A percentile compares a stretch with the other conserved stretches of the same genome.
phyloP scores from a whole-genome alignment of 495 filamentous ascomycete genomes.

The Trichoderma virens region DNA sequence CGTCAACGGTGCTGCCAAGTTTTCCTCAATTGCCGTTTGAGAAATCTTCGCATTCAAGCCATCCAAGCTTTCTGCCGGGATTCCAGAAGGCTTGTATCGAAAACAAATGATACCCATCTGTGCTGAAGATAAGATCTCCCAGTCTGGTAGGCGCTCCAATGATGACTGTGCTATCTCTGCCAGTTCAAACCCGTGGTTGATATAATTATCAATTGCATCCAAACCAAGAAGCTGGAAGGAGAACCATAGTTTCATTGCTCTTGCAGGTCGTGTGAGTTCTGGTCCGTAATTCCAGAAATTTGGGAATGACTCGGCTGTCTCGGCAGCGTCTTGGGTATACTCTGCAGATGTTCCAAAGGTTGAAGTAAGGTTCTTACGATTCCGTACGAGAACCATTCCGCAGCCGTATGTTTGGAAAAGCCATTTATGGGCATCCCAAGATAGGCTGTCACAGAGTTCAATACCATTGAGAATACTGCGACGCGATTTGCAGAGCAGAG shows the following conservation, averaged over 20 bases:
- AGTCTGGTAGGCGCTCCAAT: slow-evolving; percentile 12
- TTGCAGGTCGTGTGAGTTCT: slow-evolving; percentile 21
- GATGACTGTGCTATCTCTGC: slow-evolving; percentile 13
- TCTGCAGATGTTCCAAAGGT: slow-evolving; percentile 17
- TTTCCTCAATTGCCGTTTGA: neutral
- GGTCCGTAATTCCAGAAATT: slow-evolving; percentile 20
- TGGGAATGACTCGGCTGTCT: slow-evolving; percentile 9
- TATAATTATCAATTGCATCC: slow-evolving; percentile 17
- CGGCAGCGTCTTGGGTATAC: slow-evolving; percentile 15
- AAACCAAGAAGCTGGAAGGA: slow-evolving; percentile 18
- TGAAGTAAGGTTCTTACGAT: slow-evolving; percentile 3
- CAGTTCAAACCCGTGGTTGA: slow-evolving; percentile 17
- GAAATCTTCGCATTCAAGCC: neutral
- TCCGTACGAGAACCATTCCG: slow-evolving; percentile 16
- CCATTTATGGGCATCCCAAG: slow-evolving; percentile 31
- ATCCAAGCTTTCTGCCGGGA: neutral
- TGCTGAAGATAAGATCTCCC: slow-evolving; percentile 15
- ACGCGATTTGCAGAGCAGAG: slow-evolving; percentile 15
- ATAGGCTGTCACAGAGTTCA: slow-evolving; percentile 19
- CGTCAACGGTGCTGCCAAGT: slow-evolving; percentile 16
- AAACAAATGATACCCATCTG: slow-evolving; percentile 16
- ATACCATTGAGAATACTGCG: slow-evolving; percentile 12
- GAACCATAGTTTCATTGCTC: slow-evolving; percentile 23
- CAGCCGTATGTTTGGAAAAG: slow-evolving; percentile 25
- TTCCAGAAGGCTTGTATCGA: slow-evolving; percentile 12